A percentile compares a stretch with the other conserved stretches of the same genome.
Evolutionary conservation across 805 yeast genomes (phyloP).

Genomic region (Myxozyma lipomycoides): DNA sequence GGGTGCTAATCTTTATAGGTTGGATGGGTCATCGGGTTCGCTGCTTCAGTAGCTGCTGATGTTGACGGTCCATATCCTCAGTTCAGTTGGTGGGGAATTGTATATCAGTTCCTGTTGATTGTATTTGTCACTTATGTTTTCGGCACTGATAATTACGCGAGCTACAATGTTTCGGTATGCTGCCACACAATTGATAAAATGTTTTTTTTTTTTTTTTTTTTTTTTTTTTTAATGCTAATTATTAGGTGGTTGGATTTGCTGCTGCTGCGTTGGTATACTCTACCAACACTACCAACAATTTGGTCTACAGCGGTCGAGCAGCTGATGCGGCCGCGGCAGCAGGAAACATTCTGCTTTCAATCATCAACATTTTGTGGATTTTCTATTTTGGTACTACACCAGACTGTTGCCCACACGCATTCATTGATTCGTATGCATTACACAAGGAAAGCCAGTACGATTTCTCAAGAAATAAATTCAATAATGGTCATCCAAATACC

Average conservation of each 20-base stretch:
- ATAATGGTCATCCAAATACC: too few relatives aligned
- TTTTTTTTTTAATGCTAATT: background rate
- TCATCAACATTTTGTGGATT: slow-evolving; percentile 76
- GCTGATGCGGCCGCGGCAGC: slow-evolving; percentile 85
- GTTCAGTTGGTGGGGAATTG: slow-evolving; percentile 96
- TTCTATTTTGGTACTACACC: slow-evolving; percentile 87
- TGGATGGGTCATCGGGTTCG: slow-evolving; percentile 85
- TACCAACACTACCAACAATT: slow-evolving; percentile 74
- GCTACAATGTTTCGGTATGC: slow-evolving; percentile 50
- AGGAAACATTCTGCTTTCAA: slow-evolving; percentile 78
- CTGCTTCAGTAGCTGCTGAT: slow-evolving; percentile 69
- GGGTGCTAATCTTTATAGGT: slow-evolving; percentile 36
- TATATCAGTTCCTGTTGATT: slow-evolving; percentile 65
- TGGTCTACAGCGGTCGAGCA: slow-evolving; percentile 65
- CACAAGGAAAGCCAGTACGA: background rate
- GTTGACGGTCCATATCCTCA: slow-evolving; percentile 55
- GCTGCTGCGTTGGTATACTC: slow-evolving; percentile 78
- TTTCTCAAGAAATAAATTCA: background rate
- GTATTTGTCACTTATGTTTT: slow-evolving; percentile 51
- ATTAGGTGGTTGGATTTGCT: slow-evolving; percentile 50
- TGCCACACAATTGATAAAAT: slow-evolving; percentile 28
- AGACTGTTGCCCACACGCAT: slow-evolving; percentile 79
- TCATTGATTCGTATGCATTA: slow-evolving; percentile 67
- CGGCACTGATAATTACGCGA: slow-evolving; percentile 59
- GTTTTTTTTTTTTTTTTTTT: too few relatives aligned